Conservation (phyloP, 78 protist species). For the Chrysochromulina tobinii region DNA sequence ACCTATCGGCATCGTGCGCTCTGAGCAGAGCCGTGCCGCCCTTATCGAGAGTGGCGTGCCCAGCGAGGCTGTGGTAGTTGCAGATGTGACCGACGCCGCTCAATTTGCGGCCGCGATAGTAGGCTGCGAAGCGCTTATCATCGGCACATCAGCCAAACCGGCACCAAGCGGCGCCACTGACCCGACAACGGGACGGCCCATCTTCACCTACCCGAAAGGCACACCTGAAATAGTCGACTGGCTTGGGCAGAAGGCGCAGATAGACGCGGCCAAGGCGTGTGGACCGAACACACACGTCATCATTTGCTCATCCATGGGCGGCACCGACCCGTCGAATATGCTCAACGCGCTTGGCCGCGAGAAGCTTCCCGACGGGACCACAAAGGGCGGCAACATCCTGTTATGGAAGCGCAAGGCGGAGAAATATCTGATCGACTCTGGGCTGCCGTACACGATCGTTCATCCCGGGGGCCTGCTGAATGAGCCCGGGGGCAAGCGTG, state of each 20-base stretch:
- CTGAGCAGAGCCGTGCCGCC: too few relatives aligned
- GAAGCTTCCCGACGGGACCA: neutral
- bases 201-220: neutral
- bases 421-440: neutral
- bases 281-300: neutral
- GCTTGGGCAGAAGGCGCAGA: neutral
- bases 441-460: neutral
- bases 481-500: neutral
- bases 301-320: neutral
- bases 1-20: neutral
- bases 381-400: neutral
- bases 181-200: neutral
- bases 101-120: neutral
- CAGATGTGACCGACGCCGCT: neutral
- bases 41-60: neutral
- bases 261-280: neutral
- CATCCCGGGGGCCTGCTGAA: neutral
- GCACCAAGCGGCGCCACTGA: too few relatives aligned
- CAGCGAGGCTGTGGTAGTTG: neutral
- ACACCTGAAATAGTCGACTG: neutral
- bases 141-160: neutral
- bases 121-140: neutral
- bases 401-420: slow-evolving; percentile 3
- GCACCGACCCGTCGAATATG: neutral
- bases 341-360: neutral